Base-by-base conservation (phyloP, 2,329 filamentous ascomycete species). In the Penicillium griseofulvum region DNA sequence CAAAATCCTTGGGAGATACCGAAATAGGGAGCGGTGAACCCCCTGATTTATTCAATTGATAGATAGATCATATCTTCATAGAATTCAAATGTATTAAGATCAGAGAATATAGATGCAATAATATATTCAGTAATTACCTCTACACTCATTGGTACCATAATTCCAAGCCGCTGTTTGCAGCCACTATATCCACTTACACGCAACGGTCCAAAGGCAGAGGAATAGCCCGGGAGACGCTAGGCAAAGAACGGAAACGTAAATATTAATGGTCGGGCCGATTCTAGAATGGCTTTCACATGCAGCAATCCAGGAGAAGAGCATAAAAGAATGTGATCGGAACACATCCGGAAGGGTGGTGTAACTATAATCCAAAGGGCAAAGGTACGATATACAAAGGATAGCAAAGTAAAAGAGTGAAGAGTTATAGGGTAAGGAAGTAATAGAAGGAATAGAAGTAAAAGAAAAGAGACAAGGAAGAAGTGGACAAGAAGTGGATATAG, bases 191-290 rank as follows among this genome's bases (percentile, higher is more conserved):
- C 52, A 55, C 52, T 51, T 44, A 6, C 14, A 37, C 31, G 38
- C 48, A 52, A 53, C 43, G 42, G 50, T 39, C 50, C 44, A 49
- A 51, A 14, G 49, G 22, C 22, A 44, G 38, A 37, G 49, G 49
- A 51, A 51, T 39, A 12, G 49, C 48, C 16, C 51, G 55, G 55
- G 55, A 56, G 22, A 33, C 52, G 52, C 53, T 57, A 54, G 55
- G 33, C 28, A 50, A 29, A 50, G 19, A 11, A 29, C 37, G 41
- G 41, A 51, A 45, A 51, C 16, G 5, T 36, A 46, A 45, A 45
- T 48, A 26, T 43, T 33, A 31, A 50, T 45, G 19, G 51, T 49
- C 55, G 51, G 55, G 28, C 52, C 52, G 55, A 57, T 44, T 56
- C 33, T 45, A 51, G 39, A 45, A 51, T 45, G n/a, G 28, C 6